Evolutionary conservation across 306 rosid genomes (phyloP).

Genomic region (Vigna reflexopilosa): DNA sequence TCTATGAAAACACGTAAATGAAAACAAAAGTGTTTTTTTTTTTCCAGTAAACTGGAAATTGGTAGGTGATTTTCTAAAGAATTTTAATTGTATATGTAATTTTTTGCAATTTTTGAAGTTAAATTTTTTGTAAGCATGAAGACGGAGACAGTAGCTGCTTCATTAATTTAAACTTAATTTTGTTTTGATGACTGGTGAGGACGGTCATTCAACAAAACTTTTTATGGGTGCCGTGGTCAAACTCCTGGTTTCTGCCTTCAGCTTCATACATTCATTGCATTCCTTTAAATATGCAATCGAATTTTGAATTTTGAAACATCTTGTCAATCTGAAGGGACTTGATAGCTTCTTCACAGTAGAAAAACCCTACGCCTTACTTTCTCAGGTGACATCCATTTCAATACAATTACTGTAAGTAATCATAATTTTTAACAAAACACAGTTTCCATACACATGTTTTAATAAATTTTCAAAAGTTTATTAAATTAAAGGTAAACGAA

Average conservation of each 20-base stretch:
- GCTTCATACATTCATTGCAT: conserved; percentile 33
- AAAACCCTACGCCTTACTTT: not conserved
- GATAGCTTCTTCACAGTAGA: conserved; percentile 13
- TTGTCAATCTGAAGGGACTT: conserved; percentile 41
- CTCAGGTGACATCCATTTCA: conserved; percentile 34
- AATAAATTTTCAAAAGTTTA: too few species aligned
- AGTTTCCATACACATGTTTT: too few species aligned
- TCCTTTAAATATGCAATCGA: conserved; percentile 31
- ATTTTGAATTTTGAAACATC: conserved; percentile 46
- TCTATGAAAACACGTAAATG: too few species aligned
- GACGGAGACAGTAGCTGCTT: not conserved
- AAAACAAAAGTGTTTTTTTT: too few species aligned
- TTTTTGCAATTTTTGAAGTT: too few species aligned
- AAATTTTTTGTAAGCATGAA: too few species aligned
- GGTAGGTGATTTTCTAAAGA: too few species aligned
- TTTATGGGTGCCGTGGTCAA: conserved; percentile 33
- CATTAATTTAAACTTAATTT: not conserved
- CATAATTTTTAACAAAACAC: not conserved
- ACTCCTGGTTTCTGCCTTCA: conserved; percentile 11
- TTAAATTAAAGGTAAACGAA: too few species aligned
- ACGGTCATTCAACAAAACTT: not conserved
- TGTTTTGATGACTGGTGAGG: not conserved
- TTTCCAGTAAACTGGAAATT: too few species aligned
- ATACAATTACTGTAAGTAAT: not conserved
- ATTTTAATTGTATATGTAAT: too few species aligned